Percentiles rank a stretch among this genome's conserved stretches.
Conservation (phyloP, 805 yeast genomes). For the Candida montana region DNA sequence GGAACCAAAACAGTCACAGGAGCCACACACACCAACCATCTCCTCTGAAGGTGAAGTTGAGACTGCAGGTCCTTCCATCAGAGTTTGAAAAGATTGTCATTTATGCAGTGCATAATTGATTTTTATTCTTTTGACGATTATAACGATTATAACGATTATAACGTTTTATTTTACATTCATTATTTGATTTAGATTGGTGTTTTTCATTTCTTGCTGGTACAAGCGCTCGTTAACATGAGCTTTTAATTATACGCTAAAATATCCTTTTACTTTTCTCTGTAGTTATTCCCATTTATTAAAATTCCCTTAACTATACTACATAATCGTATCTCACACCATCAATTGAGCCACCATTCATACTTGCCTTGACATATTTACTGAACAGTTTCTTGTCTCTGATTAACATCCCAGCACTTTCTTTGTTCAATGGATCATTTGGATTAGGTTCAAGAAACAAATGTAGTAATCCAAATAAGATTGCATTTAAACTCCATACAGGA, state of each 20-base stretch:
- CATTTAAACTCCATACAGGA: slow-evolving; percentile 79
- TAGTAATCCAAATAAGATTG: slow-evolving; percentile 78
- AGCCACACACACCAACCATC: slow-evolving; percentile 22
- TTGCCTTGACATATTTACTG: slow-evolving; percentile 45
- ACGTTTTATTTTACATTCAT: too few species aligned
- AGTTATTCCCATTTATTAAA: neutral
- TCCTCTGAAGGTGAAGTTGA: slow-evolving; percentile 28
- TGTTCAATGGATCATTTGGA: slow-evolving; percentile 87
- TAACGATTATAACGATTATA: too few species aligned
- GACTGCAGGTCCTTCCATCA: slow-evolving; percentile 26
- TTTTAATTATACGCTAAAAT: neutral
- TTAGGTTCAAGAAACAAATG: slow-evolving; percentile 87
- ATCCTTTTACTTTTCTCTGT: neutral
- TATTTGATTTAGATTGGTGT: neutral
- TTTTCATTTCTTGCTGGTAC: neutral
- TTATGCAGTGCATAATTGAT: neutral
- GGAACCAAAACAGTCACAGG: slow-evolving; percentile 13
- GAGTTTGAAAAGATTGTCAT: slow-evolving; percentile 6
- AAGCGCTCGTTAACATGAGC: neutral
- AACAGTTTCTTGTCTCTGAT: slow-evolving; percentile 43
- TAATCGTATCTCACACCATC: slow-evolving; percentile 56
- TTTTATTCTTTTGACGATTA: neutral
- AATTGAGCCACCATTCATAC: slow-evolving; percentile 73
- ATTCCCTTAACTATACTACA: slow-evolving; percentile 33
- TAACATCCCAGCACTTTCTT: slow-evolving; percentile 71